These are phyloP conservation scores for Puccinia polysora DNA, from an alignment of 1,284 basidiomycete species.

Conservation along the genomic window DNA sequence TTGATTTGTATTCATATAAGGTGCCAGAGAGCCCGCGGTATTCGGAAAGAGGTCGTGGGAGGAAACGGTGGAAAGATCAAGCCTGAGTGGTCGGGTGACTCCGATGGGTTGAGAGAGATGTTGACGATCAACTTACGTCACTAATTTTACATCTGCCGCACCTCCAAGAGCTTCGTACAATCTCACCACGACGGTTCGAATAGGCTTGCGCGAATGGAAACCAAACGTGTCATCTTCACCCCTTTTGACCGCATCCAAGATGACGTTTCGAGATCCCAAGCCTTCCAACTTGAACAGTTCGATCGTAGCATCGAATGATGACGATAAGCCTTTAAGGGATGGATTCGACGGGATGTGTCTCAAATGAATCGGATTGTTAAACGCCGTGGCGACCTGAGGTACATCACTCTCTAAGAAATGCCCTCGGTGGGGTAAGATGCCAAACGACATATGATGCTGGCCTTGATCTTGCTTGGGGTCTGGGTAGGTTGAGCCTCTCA, in stretches of 20 bases:
- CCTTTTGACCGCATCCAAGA: slow-evolving; percentile 90
- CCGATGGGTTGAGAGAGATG: background rate
- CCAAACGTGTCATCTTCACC: slow-evolving; percentile 74
- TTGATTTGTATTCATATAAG: background rate
- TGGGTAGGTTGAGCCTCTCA: slow-evolving; percentile 83
- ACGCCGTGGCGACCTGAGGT: slow-evolving; percentile 68
- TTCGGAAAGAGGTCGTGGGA: too few species aligned
- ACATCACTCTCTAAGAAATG: slow-evolving; percentile 81
- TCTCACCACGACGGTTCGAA: slow-evolving; percentile 67
- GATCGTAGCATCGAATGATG: slow-evolving; percentile 39
- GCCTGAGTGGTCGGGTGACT: too few species aligned
- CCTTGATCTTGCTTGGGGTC: slow-evolving; percentile 88
- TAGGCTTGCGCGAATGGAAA: slow-evolving; percentile 47
- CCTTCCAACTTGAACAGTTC: slow-evolving; percentile 16
- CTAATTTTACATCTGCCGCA: background rate
- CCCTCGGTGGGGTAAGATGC: slow-evolving; percentile 75
- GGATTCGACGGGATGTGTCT: background rate
- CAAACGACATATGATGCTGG: slow-evolving; percentile 70
- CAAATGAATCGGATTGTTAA: slow-evolving; percentile 75
- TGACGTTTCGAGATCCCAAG: slow-evolving; percentile 55
- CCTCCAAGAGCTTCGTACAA: slow-evolving; percentile 88
- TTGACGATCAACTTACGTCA: slow-evolving; percentile 28
- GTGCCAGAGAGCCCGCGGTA: too few species aligned
- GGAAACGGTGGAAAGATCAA: too few species aligned
- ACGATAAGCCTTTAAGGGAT: background rate